Base-by-base conservation (phyloP, 495 filamentous ascomycete species). In the Baudoinia panamericana region DNA sequence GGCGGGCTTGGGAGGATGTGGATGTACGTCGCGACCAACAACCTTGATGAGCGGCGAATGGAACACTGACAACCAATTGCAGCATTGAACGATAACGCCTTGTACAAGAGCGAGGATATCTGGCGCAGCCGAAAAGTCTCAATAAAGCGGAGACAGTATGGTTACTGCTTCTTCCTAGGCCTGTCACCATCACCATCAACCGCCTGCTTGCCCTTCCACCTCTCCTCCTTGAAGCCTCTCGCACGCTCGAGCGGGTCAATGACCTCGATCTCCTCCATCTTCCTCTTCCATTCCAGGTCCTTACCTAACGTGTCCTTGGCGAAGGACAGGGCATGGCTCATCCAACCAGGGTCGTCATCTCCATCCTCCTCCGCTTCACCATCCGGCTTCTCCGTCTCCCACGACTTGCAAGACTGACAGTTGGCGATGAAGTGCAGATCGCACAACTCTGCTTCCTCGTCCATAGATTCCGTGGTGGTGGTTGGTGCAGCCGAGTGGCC, bases 251-350 rank as follows among this genome's bases (percentile, higher is more conserved):
- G 64, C 1, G 92, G 92, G 63, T 97, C 92, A 62, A 96, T 93
- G 1, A 96, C 85, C 43, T 93, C 80, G 33, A 97, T 61, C 53
- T 93, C 85, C 44, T 82, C 80, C 32, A 85, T 84, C 54, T 83
- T 80, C 62, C 78, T 76, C 59, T 87, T 84, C 71, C 86, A 95
- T 25, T 73, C 82, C 39, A 94, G 58, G 58, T 94, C 85, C 55
- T 96, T 96, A 24, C 92, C 90, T 2, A 93, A 59, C 41, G 78
- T 78, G 56, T 97, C 92, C 45, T 86, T 88, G 13, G 78, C 77
- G 62, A 95, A 96, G 10, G 65, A 84, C 24, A 97, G 62, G 8
- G 71, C 64, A 61, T 96, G 90, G 6, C 56, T 58, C 57, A 80
- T 66, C 79, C 78, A 81, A 13, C 60, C 59, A 15, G 37, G 20